These are phyloP conservation scores for Corynascus novoguineensis DNA, from an alignment of 495 filamentous ascomycete genomes.

Conservation along the genomic window DNA sequence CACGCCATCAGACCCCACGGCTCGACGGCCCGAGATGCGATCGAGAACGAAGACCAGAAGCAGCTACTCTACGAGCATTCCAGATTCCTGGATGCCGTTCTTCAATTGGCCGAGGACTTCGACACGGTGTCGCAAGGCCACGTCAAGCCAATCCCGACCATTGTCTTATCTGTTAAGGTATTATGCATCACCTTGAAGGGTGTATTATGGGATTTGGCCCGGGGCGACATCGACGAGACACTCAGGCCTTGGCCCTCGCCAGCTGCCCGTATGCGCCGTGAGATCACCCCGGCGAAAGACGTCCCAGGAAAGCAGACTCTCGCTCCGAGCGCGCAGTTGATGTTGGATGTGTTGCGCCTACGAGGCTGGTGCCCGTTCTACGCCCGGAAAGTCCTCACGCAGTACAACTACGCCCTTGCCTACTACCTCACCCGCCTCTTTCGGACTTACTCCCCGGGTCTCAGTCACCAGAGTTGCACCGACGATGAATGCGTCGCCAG, in stretches of 20 bases:
- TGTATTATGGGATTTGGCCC: conserved; percentile 18
- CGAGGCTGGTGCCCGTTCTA: conserved; percentile 24
- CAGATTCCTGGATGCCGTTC: conserved; percentile 20
- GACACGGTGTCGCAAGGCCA: conserved; percentile 24
- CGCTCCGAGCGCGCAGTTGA: conserved; percentile 18
- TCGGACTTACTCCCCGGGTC: conserved; percentile 5
- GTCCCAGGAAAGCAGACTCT: conserved; percentile 4
- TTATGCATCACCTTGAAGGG: conserved; percentile 19
- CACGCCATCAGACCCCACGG: conserved; percentile 1
- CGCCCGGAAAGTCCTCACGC: conserved; percentile 15
- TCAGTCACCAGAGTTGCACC: conserved; percentile 16
- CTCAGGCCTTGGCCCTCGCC: conserved; percentile 16
- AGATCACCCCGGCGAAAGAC: conserved; percentile 12
- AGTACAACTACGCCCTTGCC: conserved; percentile 19
- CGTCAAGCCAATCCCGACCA: conserved; percentile 20
- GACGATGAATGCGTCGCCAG: conserved; percentile 21
- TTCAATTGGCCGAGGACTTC: conserved; percentile 22
- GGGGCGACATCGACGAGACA: conserved; percentile 10
- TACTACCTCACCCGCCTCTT: conserved; percentile 25
- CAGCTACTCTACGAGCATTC: conserved; percentile 17
- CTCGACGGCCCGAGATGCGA: neutral
- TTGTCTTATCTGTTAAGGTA: conserved; percentile 25
- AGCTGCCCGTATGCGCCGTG: conserved; percentile 6
- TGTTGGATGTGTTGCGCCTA: conserved; percentile 20
- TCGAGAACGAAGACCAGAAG: conserved; percentile 1